phyloP scores from a whole-genome alignment of 2,329 filamentous ascomycete species.

The Pseudogymnoascus sp. region DNA sequence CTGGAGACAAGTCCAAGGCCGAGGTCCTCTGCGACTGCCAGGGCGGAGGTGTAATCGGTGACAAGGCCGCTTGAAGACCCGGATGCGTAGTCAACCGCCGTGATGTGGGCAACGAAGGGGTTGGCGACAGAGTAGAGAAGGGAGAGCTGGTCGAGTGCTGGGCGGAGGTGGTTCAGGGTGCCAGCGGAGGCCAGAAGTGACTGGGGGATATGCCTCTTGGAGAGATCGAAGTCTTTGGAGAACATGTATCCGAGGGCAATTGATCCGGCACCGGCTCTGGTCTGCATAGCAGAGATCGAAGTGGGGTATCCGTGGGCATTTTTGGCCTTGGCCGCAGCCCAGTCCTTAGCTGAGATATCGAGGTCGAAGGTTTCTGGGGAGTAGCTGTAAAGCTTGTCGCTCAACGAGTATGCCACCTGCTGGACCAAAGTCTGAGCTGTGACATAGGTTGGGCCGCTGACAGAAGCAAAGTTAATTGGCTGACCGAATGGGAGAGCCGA shows the following conservation, averaged over 20 bases:
- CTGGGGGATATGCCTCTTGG: slow-evolving; percentile 86
- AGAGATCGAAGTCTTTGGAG: slow-evolving; percentile 89
- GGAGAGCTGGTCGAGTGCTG: slow-evolving; percentile 83
- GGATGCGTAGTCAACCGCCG: slow-evolving; percentile 75
- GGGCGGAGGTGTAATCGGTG: slow-evolving; percentile 73
- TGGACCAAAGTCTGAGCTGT: slow-evolving; percentile 91
- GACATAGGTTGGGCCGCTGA: slow-evolving; percentile 83
- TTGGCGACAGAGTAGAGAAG: slow-evolving; percentile 86
- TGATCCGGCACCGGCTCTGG: slow-evolving; percentile 77
- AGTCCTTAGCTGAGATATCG: slow-evolving; percentile 71
- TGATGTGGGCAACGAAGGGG: slow-evolving; percentile 86
- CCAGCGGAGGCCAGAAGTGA: slow-evolving; percentile 79
- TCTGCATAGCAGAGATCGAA: slow-evolving; percentile 71
- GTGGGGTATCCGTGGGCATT: slow-evolving; percentile 81
- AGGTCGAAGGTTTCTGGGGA: slow-evolving; percentile 90
- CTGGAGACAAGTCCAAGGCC: slow-evolving; percentile 80
- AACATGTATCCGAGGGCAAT: slow-evolving; percentile 96
- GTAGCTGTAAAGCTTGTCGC: slow-evolving; percentile 96
- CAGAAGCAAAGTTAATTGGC: slow-evolving; percentile 44
- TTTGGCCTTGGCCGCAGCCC: slow-evolving; percentile 58
- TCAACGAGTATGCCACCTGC: slow-evolving; percentile 89
- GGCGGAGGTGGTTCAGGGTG: slow-evolving; percentile 69
- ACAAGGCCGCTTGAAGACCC: slow-evolving; percentile 61
- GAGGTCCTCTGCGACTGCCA: slow-evolving; percentile 79
- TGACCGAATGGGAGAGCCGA: slow-evolving; percentile 50